A percentile compares a stretch with the other conserved stretches of the same genome.
phyloP scores from a whole-genome alignment of 768 basidiomycete genomes.

The Termitomyces heimii region DNA sequence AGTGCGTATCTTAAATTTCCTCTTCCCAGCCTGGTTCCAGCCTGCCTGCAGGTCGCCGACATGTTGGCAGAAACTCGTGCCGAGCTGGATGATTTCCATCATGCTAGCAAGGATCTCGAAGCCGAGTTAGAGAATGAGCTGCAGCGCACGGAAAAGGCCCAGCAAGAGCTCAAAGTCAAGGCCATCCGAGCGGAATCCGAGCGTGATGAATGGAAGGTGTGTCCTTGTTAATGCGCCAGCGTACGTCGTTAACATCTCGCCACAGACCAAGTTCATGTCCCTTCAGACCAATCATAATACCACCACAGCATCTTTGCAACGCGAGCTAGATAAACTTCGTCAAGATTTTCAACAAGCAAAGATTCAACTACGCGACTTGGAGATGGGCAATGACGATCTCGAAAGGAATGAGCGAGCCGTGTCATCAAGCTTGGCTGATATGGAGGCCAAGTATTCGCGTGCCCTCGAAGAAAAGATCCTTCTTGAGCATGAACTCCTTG shows the following conservation, averaged over 20 bases:
- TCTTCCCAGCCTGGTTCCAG: constrained; percentile 1
- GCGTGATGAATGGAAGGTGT: constrained; percentile 91
- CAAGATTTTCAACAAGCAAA: constrained; percentile 68
- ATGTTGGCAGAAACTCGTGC: constrained; percentile 80
- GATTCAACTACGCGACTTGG: constrained; percentile 78
- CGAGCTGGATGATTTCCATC: constrained; percentile 84
- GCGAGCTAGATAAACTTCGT: constrained; percentile 79
- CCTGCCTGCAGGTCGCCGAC: constrained; percentile 49
- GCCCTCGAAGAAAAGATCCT: constrained; percentile 96
- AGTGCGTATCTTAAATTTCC: constrained; percentile 18
- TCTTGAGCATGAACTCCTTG: constrained; percentile 90
- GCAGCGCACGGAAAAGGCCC: constrained; percentile 79
- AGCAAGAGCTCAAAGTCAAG: constrained; percentile 74
- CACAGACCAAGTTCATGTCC: constrained; percentile 76
- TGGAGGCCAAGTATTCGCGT: constrained; percentile 85
- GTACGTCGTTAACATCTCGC: constrained; percentile 4
- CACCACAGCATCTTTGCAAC: constrained; percentile 85
- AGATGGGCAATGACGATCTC: constrained; percentile 97
- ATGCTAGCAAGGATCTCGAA: constrained; percentile 86
- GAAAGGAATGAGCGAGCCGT: constrained; percentile 92
- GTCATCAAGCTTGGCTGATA: constrained; percentile 73
- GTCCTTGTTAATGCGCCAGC: constrained; percentile 16
- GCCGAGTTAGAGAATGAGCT: constrained; percentile 91
- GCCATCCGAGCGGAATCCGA: constrained; percentile 66
- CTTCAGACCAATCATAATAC: constrained; percentile 89